These are phyloP conservation scores for Arabis hirsuta DNA, from an alignment of 345 rosid species.

Conservation along the genomic window DNA sequence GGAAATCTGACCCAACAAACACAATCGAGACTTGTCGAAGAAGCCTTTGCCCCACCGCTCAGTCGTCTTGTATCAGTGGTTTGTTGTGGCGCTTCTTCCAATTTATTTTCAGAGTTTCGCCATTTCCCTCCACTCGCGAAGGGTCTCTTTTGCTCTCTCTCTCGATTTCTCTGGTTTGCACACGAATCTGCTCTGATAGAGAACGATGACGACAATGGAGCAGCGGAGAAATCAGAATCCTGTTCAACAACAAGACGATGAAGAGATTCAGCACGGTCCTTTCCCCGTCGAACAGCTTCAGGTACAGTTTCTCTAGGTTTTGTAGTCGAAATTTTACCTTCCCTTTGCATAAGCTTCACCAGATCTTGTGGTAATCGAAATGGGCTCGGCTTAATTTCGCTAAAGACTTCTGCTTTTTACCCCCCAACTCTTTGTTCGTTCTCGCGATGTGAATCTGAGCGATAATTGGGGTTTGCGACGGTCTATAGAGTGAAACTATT, in stretches of 20 bases:
- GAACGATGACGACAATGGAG: conserved; percentile 45
- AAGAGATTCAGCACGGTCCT: conserved; percentile 53
- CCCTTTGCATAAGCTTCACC: background rate
- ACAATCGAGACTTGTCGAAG: conserved; percentile 35
- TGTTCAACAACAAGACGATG: conserved; percentile 48
- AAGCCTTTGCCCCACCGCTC: conserved; percentile 27
- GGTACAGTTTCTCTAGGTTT: conserved; percentile 33
- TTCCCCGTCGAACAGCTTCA: conserved; percentile 58
- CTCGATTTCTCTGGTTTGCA: background rate
- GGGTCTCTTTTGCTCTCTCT: conserved; percentile 2
- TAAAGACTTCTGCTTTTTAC: conserved; percentile 14
- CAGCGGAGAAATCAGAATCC: conserved; percentile 44
- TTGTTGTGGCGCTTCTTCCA: conserved; percentile 34
- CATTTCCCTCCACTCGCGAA: conserved; percentile 46
- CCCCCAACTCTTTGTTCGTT: background rate
- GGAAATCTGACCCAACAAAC: background rate
- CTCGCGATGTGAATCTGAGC: conserved; percentile 15
- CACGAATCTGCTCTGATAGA: conserved; percentile 20
- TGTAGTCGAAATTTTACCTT: conserved; percentile 2
- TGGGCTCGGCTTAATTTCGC: conserved; percentile 38
- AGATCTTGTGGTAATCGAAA: conserved; percentile 23
- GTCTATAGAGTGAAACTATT: background rate
- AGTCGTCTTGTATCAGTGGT: conserved; percentile 3
- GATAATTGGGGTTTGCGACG: conserved; percentile 26
- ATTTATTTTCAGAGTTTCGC: conserved; percentile 36